Evolutionary conservation across 768 basidiomycete species (phyloP), one percentile per base, ranked within the genome.

Genomic region (Xerocomellus amylosporus): DNA sequence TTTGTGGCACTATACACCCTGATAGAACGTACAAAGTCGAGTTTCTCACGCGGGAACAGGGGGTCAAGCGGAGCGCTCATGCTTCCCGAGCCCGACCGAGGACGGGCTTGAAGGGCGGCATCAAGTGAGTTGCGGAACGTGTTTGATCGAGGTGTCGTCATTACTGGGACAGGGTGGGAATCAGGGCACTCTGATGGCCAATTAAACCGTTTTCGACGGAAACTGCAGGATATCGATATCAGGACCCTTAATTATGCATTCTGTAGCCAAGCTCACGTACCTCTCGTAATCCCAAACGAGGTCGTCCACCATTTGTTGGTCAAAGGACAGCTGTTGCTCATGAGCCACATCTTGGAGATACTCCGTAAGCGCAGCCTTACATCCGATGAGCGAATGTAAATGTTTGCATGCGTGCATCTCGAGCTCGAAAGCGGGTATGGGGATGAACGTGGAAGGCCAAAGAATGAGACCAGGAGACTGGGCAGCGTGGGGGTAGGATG

Each of bases 361-460:
- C 42, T 81, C 80, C 7, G 59, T 64, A 10, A 90, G 71, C 5
- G 87, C 85, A 34, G 74, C 73, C 62, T 82, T 81, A 63, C 82
- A 86, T 30, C 81, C 81, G 24, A 90, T 72, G 3, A 90, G 65
- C 7, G 77, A 76, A 63, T 90, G 85, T 46, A 88, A 70, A 63
- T 84, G 77, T 70, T 83, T 86, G 71, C 83, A 85, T n/a, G 82
- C 77, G 61, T 88, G 85, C 83, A 87, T 83, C 72, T 90, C 88
- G 33, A 90, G 73, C 64, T 87, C 87, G 4, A 67, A 63, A 22
- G 86, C 76, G 1, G 75, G 51, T 59, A 86, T 71, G 1, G 85
- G 79, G 43, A 88, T 73, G 65, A 85, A 86, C 7, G 79, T 81
- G 24, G 76, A 71, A 8, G 80, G 83, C 76, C 74, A 80, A 33